A percentile compares a stretch with the other conserved stretches of the same genome.
Evolutionary conservation across 176 grass and related monocot genomes (phyloP).

Genomic region (Echinochloa phyllopogon): DNA sequence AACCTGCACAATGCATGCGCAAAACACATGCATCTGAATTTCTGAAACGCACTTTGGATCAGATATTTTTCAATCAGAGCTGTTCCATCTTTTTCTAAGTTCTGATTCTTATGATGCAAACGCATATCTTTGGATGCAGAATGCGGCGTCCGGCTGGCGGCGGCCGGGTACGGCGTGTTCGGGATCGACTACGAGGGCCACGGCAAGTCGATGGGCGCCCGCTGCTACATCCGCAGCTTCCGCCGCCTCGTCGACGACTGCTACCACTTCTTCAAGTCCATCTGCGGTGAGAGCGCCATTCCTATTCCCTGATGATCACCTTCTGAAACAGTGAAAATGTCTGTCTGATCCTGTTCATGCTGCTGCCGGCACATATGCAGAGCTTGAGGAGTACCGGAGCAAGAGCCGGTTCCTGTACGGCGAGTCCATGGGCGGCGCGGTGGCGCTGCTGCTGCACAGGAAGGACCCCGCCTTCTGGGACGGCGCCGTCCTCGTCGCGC

Average conservation of each 20-base stretch:
- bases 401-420: conserved; percentile 94
- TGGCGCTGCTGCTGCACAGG: conserved; percentile 76
- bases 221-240: conserved; percentile 91
- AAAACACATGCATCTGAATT: background rate
- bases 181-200: conserved; percentile 96
- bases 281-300: conserved; percentile 51
- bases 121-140: conserved; percentile 30
- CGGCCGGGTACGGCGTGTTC: conserved; percentile 72
- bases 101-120: background rate
- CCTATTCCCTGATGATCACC: background rate
- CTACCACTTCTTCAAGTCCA: conserved; percentile 77
- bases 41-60: background rate
- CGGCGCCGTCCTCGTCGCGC: conserved; percentile 81
- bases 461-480: conserved; percentile 88
- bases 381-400: conserved; percentile 60
- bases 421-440: conserved; percentile 95
- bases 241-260: conserved; percentile 72
- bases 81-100: too few species aligned
- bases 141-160: conserved; percentile 53
- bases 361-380: conserved; percentile 2
- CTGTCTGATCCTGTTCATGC: background rate
- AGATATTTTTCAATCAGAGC: background rate
- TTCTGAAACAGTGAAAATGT: background rate
- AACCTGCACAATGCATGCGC: background rate
- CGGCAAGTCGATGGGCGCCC: conserved; percentile 73